phyloP scores from a whole-genome alignment of 257 asterid genomes.

The Primulina huaijiensis region DNA sequence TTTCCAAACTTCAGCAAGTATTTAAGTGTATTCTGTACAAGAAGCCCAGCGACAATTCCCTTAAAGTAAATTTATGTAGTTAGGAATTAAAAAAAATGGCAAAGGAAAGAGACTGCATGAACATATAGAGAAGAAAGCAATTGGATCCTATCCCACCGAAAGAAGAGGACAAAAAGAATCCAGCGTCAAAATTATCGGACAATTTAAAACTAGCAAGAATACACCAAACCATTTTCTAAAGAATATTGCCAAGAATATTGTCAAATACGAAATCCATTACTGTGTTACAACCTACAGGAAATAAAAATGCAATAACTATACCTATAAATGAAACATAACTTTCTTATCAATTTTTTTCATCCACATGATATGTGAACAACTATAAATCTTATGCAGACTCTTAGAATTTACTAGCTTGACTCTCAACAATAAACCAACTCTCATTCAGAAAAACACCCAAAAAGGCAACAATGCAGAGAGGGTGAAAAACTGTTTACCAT shows the following conservation, averaged over 20 bases:
- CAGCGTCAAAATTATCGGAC: background rate
- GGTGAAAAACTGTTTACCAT: slow-evolving; percentile 53
- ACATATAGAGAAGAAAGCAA: background rate
- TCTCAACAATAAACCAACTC: background rate
- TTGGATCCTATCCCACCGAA: background rate
- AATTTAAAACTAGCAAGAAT: background rate
- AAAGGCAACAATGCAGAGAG: slow-evolving; percentile 15
- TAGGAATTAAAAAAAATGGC: slow-evolving; percentile 12
- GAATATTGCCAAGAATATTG: too few relatives aligned
- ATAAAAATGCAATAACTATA: background rate
- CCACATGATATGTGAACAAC: background rate
- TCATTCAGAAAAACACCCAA: background rate
- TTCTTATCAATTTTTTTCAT: background rate
- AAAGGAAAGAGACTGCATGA: background rate
- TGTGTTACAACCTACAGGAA: background rate
- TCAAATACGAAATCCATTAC: background rate
- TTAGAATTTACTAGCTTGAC: background rate
- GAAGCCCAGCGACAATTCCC: slow-evolving; percentile 98
- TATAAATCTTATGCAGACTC: background rate
- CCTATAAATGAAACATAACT: too few relatives aligned
- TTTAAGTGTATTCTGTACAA: slow-evolving; percentile 91
- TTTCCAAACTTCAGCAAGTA: slow-evolving; percentile 86
- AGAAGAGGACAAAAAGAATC: background rate
- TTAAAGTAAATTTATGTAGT: slow-evolving; percentile 32
- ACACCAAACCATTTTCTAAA: background rate